phyloP scores from a whole-genome alignment of 371 early-diverging fungal genomes.

The Rhizomucor miehei region DNA sequence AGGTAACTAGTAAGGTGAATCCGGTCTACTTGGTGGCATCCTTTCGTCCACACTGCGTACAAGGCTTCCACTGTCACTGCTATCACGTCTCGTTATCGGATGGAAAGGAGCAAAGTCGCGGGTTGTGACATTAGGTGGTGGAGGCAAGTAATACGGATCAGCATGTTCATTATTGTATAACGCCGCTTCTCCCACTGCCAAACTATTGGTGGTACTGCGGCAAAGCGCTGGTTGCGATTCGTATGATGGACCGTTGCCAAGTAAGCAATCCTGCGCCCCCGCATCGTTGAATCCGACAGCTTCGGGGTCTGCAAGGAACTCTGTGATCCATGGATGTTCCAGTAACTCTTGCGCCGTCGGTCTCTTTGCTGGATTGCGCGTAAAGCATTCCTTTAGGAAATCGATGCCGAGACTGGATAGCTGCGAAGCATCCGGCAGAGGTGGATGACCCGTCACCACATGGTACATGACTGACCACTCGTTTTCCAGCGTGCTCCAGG shows the following conservation, averaged over 20 bases:
- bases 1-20: conserved; percentile 7
- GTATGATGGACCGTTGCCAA: no score
- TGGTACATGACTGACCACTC: conserved; percentile 93
- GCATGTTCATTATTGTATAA: no score
- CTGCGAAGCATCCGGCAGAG: conserved; percentile 65
- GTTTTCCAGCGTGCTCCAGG: conserved; percentile 91
- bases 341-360: conserved; percentile 78
- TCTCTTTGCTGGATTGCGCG: conserved; percentile 66
- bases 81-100: conserved; percentile 3
- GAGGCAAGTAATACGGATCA: background rate
- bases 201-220: conserved; percentile 4
- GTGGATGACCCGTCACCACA: conserved; percentile 73
- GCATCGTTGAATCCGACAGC: no score
- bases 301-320: conserved; percentile 14
- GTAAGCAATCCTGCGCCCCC: no score
- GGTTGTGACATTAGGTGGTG: background rate
- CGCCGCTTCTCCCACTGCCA: background rate
- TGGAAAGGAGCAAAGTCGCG: conserved; percentile 10
- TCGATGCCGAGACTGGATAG: conserved; percentile 64
- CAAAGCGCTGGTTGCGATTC: conserved; percentile 11
- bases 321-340: conserved; percentile 71
- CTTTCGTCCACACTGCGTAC: conserved; percentile 14
- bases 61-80: conserved; percentile 3
- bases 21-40: background rate
- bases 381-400: conserved; percentile 80